These are phyloP conservation scores for Fusarium sp. DNA, from an alignment of 2,329 filamentous ascomycete genomes.

Conservation along the genomic window DNA sequence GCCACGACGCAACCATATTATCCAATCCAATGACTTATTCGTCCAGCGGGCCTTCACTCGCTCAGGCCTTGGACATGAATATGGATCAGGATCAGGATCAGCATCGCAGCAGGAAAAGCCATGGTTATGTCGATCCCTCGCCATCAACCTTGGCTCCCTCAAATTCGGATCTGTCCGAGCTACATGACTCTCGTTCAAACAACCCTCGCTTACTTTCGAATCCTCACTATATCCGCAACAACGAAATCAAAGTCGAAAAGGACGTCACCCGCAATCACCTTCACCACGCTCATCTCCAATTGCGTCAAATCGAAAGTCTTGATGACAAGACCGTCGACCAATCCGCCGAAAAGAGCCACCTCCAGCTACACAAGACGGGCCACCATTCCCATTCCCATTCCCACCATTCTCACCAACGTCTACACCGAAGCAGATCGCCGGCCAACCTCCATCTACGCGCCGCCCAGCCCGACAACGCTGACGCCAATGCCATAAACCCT, in stretches of 20 bases:
- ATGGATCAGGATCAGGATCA: constrained; percentile 38
- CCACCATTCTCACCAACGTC: constrained; percentile 40
- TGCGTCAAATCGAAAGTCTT: constrained; percentile 23
- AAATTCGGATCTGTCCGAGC: constrained; percentile 34
- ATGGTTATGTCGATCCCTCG: constrained; percentile 46
- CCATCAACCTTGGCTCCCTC: constrained; percentile 34
- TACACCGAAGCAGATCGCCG: constrained; percentile 32
- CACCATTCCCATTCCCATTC: constrained; percentile 44
- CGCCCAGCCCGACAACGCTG: constrained; percentile 41
- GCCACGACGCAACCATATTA: constrained; percentile 41
- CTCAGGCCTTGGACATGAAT: constrained; percentile 51
- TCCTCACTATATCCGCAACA: constrained; percentile 37
- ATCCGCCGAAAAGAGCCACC: constrained; percentile 24
- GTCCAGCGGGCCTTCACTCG: constrained; percentile 54
- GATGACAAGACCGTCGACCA: constrained; percentile 32
- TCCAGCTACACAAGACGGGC: constrained; percentile 41
- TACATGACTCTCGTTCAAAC: constrained; percentile 24
- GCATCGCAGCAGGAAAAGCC: constrained; percentile 19
- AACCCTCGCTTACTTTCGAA: constrained; percentile 37
- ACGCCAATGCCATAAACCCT: constrained; percentile 36
- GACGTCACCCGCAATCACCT: constrained; percentile 20
- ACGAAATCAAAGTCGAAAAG: constrained; percentile 9
- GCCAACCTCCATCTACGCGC: constrained; percentile 32
- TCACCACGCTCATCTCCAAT: constrained; percentile 39
- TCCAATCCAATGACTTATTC: constrained; percentile 52